Conservation (phyloP, 257 asterid genomes). For the Solanum tacnaense region DNA sequence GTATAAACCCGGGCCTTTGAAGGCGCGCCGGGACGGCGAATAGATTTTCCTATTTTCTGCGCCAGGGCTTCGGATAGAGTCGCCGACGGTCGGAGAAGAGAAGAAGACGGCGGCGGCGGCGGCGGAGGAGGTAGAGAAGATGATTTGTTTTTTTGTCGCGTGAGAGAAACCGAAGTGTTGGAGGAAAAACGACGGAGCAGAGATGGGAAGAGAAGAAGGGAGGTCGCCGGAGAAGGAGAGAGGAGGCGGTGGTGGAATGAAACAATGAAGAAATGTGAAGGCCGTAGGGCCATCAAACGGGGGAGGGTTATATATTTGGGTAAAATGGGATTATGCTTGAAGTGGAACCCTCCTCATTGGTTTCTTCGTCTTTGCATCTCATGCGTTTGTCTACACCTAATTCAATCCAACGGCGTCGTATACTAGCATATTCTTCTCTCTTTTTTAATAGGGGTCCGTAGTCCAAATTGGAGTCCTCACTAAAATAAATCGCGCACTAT, state of each 20-base stretch:
- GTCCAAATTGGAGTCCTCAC: neutral
- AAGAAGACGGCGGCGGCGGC: constrained; percentile 16
- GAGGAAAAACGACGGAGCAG: constrained; percentile 28
- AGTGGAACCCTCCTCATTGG: neutral
- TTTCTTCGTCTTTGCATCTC: neutral
- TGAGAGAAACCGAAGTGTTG: constrained; percentile 7
- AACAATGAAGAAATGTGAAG: constrained; percentile 48
- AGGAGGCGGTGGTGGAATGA: constrained; percentile 21
- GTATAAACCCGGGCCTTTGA: constrained; percentile 80
- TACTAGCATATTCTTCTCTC: neutral
- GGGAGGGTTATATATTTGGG: constrained; percentile 26
- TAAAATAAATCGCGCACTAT: too few relatives aligned
- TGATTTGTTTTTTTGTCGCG: constrained; percentile 10
- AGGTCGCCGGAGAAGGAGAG: neutral
- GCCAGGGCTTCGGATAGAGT: constrained; percentile 48
- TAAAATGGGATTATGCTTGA: neutral
- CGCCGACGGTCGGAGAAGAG: constrained; percentile 16
- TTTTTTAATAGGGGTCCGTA: neutral
- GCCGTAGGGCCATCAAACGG: constrained; percentile 80
- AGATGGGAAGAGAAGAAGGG: constrained; percentile 1
- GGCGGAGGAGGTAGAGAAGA: neutral
- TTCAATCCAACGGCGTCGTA: neutral
- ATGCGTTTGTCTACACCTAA: neutral
- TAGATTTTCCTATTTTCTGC: constrained; percentile 84
- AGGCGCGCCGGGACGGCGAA: constrained; percentile 75